These are phyloP conservation scores for Annulohypoxylon moriforme DNA, from an alignment of 495 filamentous ascomycete species.

Conservation along the genomic window DNA sequence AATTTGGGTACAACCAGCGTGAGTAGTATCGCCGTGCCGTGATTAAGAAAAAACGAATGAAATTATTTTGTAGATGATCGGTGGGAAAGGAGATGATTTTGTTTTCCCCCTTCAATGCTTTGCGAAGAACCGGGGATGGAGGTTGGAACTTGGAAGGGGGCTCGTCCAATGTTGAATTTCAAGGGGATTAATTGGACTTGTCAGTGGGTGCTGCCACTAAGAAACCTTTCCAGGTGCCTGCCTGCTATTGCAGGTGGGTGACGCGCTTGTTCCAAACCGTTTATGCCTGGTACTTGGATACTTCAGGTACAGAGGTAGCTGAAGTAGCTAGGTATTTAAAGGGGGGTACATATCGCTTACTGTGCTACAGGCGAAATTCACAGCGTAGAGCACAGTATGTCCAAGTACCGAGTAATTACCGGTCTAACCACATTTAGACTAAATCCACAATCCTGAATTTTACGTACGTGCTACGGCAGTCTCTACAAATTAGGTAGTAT, in stretches of 20 bases:
- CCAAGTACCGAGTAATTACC: neutral
- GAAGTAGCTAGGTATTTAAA: neutral
- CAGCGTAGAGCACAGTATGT: conserved; percentile 14
- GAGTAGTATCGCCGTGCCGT: conserved; percentile 7
- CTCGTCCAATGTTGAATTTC: conserved; percentile 43
- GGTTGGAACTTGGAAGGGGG: conserved; percentile 41
- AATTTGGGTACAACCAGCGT: neutral
- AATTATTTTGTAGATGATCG: conserved; percentile 32
- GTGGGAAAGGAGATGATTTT: conserved; percentile 40
- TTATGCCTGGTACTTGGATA: conserved; percentile 16
- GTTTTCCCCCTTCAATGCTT: conserved; percentile 40
- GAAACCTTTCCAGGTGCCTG: neutral
- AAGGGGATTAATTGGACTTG: conserved; percentile 25
- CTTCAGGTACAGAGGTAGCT: neutral
- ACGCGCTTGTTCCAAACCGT: conserved; percentile 37
- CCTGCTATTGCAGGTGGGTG: conserved; percentile 22
- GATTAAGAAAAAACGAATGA: conserved; percentile 35
- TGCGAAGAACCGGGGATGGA: conserved; percentile 34
- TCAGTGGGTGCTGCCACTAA: conserved; percentile 11
- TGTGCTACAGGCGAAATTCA: conserved; percentile 7
- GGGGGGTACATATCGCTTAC: neutral
- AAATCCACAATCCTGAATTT: conserved; percentile 41
- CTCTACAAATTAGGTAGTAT: conserved; percentile 26
- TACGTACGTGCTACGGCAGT: conserved; percentile 22
- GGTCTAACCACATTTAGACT: conserved; percentile 24